Evolutionary conservation across 2,329 filamentous ascomycete genomes (phyloP), one percentile per base, ranked within the genome.

Genomic region (Metarhizium sp.): DNA sequence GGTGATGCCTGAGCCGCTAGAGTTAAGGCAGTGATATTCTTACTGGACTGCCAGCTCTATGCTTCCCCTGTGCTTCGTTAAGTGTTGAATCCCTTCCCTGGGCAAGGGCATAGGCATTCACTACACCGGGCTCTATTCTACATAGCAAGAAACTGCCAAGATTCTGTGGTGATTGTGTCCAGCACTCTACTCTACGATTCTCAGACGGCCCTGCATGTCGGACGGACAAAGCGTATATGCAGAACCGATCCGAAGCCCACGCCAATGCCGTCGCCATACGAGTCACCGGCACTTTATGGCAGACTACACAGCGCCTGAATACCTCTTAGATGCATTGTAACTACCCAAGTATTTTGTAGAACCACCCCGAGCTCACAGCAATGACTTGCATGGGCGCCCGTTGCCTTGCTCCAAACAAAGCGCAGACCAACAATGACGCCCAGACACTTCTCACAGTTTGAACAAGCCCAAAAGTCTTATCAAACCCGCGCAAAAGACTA

Each of bases 391-490:
- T 16, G 14, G 38, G 13, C 38, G 4, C 6, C 32, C 10, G 32
- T 34, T 34, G 6, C 32, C 32, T 16, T 40, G 38, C 38, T 34
- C 7, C 32, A 34, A 34, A 40, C 10, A 6, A 14, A 40, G 13
- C 4, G 38, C 38, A 45, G 42, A 10, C n/a, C 42, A 11, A 20
- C 42, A 45, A 20, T 45, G 42, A 20, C 42, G 16, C 16, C 42
- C n/a, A 16, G 20, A 20, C n/a, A 45, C 3, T 25, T 6, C 16
- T 20, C 42, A 18, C n/a, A 20, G 6, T 45, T 45, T 45, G 42
- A 20, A 20, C 42, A 20, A 45, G 63, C 67, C 4, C 59, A 64
- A 58, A 65, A 63, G 52, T 69, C 68, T 63, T 70, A 71, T 53
- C 60, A 60, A 16, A 54, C 58, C 4, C 67, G 68, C n/a, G 68